Base-by-base conservation (phyloP, 2,329 filamentous ascomycete species). In the Aspergillus phoenicis region DNA sequence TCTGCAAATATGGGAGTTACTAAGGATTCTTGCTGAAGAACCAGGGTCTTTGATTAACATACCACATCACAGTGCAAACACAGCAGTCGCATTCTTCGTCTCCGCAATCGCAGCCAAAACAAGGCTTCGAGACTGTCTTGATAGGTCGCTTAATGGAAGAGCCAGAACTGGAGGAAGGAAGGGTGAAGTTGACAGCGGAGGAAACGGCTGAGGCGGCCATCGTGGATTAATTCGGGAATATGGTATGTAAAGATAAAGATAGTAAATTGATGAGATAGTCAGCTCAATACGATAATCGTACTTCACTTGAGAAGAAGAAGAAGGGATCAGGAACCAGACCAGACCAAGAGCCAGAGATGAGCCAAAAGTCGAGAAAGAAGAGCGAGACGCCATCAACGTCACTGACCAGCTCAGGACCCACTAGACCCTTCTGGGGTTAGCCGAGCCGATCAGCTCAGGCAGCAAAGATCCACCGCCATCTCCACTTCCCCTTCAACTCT, bases 81-180 rank as follows among this genome's bases (percentile, higher is more conserved):
- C 75, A 77, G 57, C 74, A 77, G 61, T 78, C 76, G 36, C 76
- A 78, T 39, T 76, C 75, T 52, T 77, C 75, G 62, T 75, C 76
- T 6, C 76, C 75, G 30, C 76, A 78, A 48, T 77, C 76, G 54
- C 76, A 78, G 3, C 76, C 75, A 57, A 78, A 78, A 52, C 76
- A 78, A 8, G 76, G 76, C 61, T 77, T 78, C 8, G 74, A 72
- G 4, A 74, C 72, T 2, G 69, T 62, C 62, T 78, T 76, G 64
- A 78, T 75, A 15, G 76, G 75, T 56, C 75, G 76, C 49, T 68
- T 73, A 54, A 78, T 68, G 0, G 74, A 74, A 17, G 74, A 68
- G 13, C 71, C 72, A 20, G 75, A 73, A 38, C 70, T 65, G 11
- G 70, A 72, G n/a, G 73, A 73, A 3, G 75, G 75, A 20, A 77